Percentiles rank a stretch among this genome's conserved stretches.
Conservation (phyloP, 495 filamentous ascomycete species). For the Cercophora newfieldiana region DNA sequence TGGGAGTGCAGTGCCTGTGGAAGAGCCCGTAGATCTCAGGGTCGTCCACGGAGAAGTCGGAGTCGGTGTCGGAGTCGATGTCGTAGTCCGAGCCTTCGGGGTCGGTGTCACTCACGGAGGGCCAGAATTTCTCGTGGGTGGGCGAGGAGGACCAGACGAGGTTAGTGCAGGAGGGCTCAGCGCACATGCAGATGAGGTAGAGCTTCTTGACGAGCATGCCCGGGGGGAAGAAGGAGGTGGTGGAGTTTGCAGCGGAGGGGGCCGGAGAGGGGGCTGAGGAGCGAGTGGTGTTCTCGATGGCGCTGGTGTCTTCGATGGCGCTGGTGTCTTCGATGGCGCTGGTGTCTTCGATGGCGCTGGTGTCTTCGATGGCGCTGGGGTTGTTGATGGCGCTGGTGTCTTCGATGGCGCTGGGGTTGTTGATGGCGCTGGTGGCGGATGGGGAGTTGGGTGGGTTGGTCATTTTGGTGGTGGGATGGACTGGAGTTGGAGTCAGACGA, state of each 20-base stretch:
- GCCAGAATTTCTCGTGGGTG: not conserved
- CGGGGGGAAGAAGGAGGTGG: not conserved
- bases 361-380: no score
- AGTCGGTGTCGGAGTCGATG: not conserved
- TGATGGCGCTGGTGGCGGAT: no score
- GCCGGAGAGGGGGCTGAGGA: not conserved
- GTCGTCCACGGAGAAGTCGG: not conserved
- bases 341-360: no score
- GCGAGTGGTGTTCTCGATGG: not conserved
- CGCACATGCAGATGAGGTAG: not conserved
- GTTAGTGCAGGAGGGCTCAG: not conserved
- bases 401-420: no score
- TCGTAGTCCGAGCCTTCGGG: no score
- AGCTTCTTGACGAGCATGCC: not conserved
- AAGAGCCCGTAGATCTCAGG: not conserved
- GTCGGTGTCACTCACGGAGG: not conserved
- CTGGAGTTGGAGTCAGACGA: no score
- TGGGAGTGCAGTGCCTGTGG: not conserved
- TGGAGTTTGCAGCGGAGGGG: not conserved
- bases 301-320: no score
- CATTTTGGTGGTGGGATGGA: no score
- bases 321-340: no score
- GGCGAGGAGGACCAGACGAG: not conserved
- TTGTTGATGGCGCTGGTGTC: no score
- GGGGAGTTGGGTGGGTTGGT: no score